These are phyloP conservation scores for Phylloporus arenicola DNA, from an alignment of 768 basidiomycete species.

Conservation along the genomic window DNA sequence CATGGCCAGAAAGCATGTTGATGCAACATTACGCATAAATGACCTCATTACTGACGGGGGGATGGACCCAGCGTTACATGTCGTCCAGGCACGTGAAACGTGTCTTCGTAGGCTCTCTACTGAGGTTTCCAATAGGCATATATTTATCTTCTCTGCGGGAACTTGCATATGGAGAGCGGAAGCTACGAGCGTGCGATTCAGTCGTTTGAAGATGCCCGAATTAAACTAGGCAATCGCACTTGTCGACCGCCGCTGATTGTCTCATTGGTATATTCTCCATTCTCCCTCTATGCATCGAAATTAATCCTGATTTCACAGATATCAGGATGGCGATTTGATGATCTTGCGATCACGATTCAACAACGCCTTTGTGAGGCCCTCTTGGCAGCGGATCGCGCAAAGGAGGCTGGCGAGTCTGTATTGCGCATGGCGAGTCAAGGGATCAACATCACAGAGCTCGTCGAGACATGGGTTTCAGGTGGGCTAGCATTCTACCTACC, in stretches of 20 bases:
- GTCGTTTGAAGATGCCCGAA: background rate
- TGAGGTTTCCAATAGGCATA: background rate
- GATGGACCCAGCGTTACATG: background rate
- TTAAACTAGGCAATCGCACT: background rate
- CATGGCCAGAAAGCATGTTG: background rate
- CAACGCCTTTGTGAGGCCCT: background rate
- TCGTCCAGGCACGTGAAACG: background rate
- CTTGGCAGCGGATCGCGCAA: background rate
- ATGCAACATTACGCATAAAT: slow-evolving; percentile 2
- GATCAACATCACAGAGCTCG: background rate
- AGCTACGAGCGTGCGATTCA: background rate
- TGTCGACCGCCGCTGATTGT: background rate
- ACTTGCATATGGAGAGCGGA: background rate
- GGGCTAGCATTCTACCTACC: no score
- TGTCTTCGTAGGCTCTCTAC: no score
- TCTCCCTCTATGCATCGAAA: background rate
- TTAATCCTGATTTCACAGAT: background rate
- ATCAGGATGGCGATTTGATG: slow-evolving; percentile 6
- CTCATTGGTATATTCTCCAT: background rate
- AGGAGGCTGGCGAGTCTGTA: background rate
- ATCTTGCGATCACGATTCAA: background rate
- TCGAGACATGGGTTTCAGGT: background rate
- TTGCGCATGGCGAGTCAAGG: background rate
- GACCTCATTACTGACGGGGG: background rate
- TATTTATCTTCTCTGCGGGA: background rate